Conservation (phyloP, 108 stramenopile genomes). For the Nitzschia sp. region DNA sequence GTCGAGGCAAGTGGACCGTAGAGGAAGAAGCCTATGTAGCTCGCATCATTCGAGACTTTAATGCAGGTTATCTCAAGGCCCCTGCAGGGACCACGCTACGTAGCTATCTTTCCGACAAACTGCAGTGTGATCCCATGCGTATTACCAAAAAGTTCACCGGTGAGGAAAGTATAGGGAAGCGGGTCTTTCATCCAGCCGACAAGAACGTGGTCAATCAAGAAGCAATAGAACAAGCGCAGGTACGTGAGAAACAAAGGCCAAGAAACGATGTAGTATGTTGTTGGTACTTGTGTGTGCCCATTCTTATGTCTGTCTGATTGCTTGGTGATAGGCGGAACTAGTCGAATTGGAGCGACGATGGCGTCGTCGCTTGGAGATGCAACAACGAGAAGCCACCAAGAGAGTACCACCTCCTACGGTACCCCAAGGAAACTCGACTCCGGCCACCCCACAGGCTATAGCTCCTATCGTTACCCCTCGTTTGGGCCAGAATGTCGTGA, state of each 20-base stretch:
- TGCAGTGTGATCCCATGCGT: constrained; percentile 99
- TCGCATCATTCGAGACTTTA: constrained; percentile 91
- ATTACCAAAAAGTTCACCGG: constrained; percentile 99
- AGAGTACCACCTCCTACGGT: constrained; percentile 70
- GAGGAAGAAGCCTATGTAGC: constrained; percentile 96
- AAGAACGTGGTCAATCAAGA: constrained; percentile 52
- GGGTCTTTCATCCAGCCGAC: constrained; percentile 80
- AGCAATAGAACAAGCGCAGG: constrained; percentile 72
- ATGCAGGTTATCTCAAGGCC: constrained; percentile 88
- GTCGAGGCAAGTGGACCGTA: constrained; percentile 90
- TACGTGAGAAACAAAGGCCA: constrained; percentile 17
- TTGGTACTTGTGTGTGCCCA: not conserved
- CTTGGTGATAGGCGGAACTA: constrained; percentile 56
- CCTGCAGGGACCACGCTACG: constrained; percentile 94
- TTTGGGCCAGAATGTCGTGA: constrained; percentile 39
- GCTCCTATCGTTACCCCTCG: not conserved
- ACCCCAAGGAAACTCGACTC: constrained; percentile 1
- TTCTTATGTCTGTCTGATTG: constrained; percentile 15
- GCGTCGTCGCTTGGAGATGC: constrained; percentile 69
- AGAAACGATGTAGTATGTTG: not conserved
- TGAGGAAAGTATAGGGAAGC: constrained; percentile 91
- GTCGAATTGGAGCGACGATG: constrained; percentile 65
- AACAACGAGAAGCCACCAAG: constrained; percentile 68
- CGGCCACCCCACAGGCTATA: constrained; percentile 22
- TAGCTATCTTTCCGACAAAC: constrained; percentile 90